Evolutionary conservation across 2,329 filamentous ascomycete species (phyloP).

Genomic region (Xylariomycetidae sp.): DNA sequence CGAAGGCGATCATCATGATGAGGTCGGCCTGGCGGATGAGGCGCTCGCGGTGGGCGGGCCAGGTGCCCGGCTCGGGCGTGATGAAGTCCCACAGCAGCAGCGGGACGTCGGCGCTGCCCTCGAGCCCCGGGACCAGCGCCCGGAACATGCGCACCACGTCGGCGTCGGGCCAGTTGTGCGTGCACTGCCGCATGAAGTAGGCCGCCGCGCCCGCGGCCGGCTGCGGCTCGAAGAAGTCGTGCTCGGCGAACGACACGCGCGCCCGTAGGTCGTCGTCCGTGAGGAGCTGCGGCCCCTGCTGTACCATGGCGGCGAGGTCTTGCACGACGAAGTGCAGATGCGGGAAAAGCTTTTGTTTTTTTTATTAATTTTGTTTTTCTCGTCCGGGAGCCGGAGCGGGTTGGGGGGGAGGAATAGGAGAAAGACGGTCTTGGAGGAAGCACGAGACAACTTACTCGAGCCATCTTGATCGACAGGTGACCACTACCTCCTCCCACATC

Average conservation of each 20-base stretch:
- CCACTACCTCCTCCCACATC: not conserved
- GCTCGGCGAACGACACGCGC: constrained; percentile 14
- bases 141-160: constrained; percentile 9
- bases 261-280: constrained; percentile 6
- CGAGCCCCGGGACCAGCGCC: constrained; percentile 4
- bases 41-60: not conserved
- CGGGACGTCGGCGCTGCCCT: constrained; percentile 4
- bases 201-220: constrained; percentile 10
- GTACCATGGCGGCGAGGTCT: constrained; percentile 17
- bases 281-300: constrained; percentile 9
- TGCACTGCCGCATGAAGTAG: constrained; percentile 21
- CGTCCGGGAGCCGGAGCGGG: not conserved
- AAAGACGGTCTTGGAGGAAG: constrained; percentile 1
- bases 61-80: constrained; percentile 1
- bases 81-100: constrained; percentile 8
- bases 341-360: constrained; percentile 2
- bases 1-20: constrained; percentile 2
- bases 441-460: too few species aligned
- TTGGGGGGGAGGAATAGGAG: not conserved
- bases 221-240: constrained; percentile 24
- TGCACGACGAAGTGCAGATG: constrained; percentile 18
- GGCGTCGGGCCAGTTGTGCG: constrained; percentile 10
- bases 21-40: constrained; percentile 2
- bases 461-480: not conserved
- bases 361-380: not conserved